A percentile compares a stretch with the other conserved stretches of the same genome.
phyloP scores from a whole-genome alignment of 2,329 filamentous ascomycete species.

The Venturia pyrina region DNA sequence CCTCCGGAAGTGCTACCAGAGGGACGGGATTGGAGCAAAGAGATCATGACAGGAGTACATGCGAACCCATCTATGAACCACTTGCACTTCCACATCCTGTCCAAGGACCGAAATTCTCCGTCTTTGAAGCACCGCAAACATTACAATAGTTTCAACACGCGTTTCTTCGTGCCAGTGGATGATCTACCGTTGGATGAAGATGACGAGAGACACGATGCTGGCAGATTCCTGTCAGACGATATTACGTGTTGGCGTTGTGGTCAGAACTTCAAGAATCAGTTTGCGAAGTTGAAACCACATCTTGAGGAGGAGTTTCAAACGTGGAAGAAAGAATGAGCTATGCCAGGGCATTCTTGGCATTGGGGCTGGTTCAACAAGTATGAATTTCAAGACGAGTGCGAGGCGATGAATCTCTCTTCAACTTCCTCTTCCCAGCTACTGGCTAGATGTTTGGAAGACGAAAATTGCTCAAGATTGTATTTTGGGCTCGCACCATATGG shows the following conservation, averaged over 20 bases:
- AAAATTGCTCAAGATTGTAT: no score
- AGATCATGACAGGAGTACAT: conserved; percentile 73
- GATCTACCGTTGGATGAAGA: conserved; percentile 67
- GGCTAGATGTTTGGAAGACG: no score
- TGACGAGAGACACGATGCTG: conserved; percentile 27
- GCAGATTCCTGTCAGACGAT: conserved; percentile 50
- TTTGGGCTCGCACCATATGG: no score
- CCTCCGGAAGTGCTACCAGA: conserved; percentile 39
- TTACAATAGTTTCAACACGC: conserved; percentile 83
- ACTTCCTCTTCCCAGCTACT: no score
- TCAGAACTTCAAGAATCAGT: conserved; percentile 61
- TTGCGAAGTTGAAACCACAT: conserved; percentile 66
- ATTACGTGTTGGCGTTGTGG: conserved; percentile 81
- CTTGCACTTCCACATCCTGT: conserved; percentile 81
- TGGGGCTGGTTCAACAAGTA: no score
- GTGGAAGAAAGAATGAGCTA: conserved; percentile 55
- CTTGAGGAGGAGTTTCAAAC: conserved; percentile 61
- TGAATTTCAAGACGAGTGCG: no score
- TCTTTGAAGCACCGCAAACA: conserved; percentile 72
- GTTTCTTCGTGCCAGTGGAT: conserved; percentile 68
- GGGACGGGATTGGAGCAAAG: conserved; percentile 68
- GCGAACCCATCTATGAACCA: conserved; percentile 86
- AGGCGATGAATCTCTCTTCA: no score
- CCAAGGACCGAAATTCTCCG: conserved; percentile 64
- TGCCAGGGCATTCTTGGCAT: neutral